Percentiles rank a stretch among this genome's conserved stretches.
Conservation (phyloP, 2,329 filamentous ascomycete genomes). For the Penicillium sclerotiorum region DNA sequence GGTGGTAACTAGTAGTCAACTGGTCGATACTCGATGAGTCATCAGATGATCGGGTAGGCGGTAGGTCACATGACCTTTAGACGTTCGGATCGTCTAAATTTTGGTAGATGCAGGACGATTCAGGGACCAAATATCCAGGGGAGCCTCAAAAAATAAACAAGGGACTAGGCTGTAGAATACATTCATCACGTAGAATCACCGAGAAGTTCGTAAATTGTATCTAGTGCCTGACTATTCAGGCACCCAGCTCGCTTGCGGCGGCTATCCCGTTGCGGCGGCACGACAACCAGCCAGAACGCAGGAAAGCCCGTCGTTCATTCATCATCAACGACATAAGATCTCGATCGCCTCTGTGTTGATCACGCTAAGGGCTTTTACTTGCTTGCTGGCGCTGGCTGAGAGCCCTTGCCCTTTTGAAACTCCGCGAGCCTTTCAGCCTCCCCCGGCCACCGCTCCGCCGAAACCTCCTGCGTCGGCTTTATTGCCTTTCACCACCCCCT, state of each 20-base stretch:
- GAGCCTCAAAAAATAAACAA: too few species aligned
- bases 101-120: too few species aligned
- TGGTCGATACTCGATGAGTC: too few species aligned
- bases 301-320: slow-evolving; percentile 37
- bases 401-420: slow-evolving; percentile 7
- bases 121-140: too few species aligned
- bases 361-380: slow-evolving; percentile 17
- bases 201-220: background rate
- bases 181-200: too few species aligned
- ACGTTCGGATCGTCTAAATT: too few species aligned
- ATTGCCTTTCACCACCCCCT: slow-evolving; percentile 26
- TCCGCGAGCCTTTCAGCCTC: slow-evolving; percentile 11
- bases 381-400: slow-evolving; percentile 10
- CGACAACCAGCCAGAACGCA: slow-evolving; percentile 41
- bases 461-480: slow-evolving; percentile 25
- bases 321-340: slow-evolving; percentile 29
- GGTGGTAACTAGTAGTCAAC: too few species aligned
- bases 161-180: too few species aligned
- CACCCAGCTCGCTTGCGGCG: slow-evolving; percentile 41
- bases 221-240: slow-evolving; percentile 23
- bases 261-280: slow-evolving; percentile 44
- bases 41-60: too few species aligned
- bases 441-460: slow-evolving; percentile 13
- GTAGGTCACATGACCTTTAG: too few species aligned
- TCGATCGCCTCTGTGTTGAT: slow-evolving; percentile 15